These are phyloP conservation scores for Nematocida major DNA, from an alignment of 371 early-diverging fungal genomes.

Conservation along the genomic window DNA sequence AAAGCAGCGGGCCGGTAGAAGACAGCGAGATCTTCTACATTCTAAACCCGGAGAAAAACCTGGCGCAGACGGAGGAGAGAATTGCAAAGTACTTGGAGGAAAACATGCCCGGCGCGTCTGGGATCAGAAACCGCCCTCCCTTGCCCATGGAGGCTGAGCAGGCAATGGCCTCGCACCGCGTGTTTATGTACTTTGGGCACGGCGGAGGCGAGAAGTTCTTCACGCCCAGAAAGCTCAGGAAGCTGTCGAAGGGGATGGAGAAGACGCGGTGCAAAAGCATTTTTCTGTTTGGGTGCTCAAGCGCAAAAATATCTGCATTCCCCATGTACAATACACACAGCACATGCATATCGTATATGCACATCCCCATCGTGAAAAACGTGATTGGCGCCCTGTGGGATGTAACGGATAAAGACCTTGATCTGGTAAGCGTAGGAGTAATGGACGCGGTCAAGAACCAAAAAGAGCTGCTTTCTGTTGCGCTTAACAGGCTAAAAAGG, in stretches of 20 bases:
- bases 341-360: conserved; percentile 33
- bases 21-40: conserved; percentile 50
- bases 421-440: conserved; percentile 71
- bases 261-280: conserved; percentile 24
- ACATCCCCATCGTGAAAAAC: conserved; percentile 20
- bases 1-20: neutral
- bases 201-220: conserved; percentile 82
- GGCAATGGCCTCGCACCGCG: neutral
- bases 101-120: neutral
- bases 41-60: conserved; percentile 59
- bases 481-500: conserved; percentile 70
- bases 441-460: conserved; percentile 52
- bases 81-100: neutral
- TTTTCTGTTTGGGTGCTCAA: conserved; percentile 63
- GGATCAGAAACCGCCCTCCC: conserved; percentile 15
- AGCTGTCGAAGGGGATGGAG: neutral
- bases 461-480: conserved; percentile 68
- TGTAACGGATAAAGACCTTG: conserved; percentile 93
- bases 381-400: conserved; percentile 93
- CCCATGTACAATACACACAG: conserved; percentile 28
- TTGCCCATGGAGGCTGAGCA: conserved; percentile 25
- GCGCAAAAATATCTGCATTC: conserved; percentile 44
- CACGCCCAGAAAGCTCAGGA: neutral
- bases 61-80: conserved; percentile 46
- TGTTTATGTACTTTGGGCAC: conserved; percentile 80